Evolutionary conservation across 108 stramenopile species (phyloP).

Genomic region (Seminavis robusta): DNA sequence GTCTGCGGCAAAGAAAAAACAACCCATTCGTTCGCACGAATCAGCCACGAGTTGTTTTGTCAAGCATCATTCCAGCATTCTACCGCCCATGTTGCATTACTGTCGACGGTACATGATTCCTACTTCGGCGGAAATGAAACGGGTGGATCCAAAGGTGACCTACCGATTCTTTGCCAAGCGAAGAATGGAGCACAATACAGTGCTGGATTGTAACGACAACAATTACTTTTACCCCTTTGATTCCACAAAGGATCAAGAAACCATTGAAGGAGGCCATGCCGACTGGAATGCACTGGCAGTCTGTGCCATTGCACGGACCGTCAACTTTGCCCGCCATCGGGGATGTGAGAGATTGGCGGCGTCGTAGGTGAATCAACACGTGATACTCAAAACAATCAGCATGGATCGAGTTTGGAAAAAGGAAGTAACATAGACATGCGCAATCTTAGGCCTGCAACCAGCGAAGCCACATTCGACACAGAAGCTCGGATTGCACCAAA

Average conservation of each 20-base stretch:
- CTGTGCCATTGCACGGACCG: slow-evolving; percentile 33
- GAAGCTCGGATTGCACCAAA: too few relatives aligned
- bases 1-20: background rate
- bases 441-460: too few relatives aligned
- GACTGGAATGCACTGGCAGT: slow-evolving; percentile 47
- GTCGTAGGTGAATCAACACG: background rate
- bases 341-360: background rate
- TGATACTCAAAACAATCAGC: too few relatives aligned
- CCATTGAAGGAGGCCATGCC: slow-evolving; percentile 12
- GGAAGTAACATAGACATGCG: too few relatives aligned
- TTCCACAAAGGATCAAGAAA: slow-evolving; percentile 15
- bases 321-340: slow-evolving; percentile 30
- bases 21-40: slow-evolving; percentile 7
- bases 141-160: slow-evolving; percentile 13
- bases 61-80: slow-evolving; percentile 21
- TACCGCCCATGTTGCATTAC: slow-evolving; percentile 53
- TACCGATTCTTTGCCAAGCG: slow-evolving; percentile 49
- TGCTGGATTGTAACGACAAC: slow-evolving; percentile 32
- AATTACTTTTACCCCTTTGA: slow-evolving; percentile 24
- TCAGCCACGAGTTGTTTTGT: slow-evolving; percentile 37
- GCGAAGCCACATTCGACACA: too few relatives aligned
- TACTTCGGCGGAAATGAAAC: too few relatives aligned
- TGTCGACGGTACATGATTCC: slow-evolving; percentile 45
- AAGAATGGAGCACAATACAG: slow-evolving; percentile 37
- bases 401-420: too few relatives aligned